These are phyloP conservation scores for Cyclanthera cordifolia DNA, from an alignment of 306 rosid genomes.

Conservation along the genomic window DNA sequence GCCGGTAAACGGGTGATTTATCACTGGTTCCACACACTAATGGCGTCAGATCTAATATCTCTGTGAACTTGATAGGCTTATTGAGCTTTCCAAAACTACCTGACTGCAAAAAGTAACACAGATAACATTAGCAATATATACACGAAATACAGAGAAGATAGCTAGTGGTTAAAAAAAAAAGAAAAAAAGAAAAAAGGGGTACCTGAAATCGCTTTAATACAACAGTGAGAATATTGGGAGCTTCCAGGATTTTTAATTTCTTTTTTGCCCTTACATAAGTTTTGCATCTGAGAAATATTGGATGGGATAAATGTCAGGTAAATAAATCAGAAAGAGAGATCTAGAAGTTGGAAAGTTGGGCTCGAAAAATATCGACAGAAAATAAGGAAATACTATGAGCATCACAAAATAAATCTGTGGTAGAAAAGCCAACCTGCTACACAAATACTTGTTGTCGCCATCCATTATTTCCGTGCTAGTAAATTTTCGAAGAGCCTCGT, in stretches of 20 bases:
- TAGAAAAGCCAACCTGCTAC: slow-evolving; percentile 53
- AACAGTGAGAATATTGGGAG: slow-evolving; percentile 88
- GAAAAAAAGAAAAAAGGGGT: slow-evolving; percentile 4
- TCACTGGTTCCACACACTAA: slow-evolving; percentile 86
- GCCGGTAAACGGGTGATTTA: slow-evolving; percentile 67
- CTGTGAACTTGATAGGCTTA: slow-evolving; percentile 74
- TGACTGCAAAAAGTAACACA: slow-evolving; percentile 37
- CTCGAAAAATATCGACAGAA: not conserved
- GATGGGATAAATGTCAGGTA: not conserved
- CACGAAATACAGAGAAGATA: slow-evolving; percentile 3
- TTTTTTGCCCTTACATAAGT: slow-evolving; percentile 93
- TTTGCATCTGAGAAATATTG: slow-evolving; percentile 58
- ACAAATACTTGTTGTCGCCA: slow-evolving; percentile 89
- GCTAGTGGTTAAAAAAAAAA: not conserved
- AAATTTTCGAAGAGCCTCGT: slow-evolving; percentile 67
- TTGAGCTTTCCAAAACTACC: slow-evolving; percentile 96
- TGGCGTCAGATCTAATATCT: slow-evolving; percentile 75
- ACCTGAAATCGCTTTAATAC: slow-evolving; percentile 98
- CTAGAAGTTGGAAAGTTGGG: not conserved
- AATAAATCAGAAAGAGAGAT: not conserved
- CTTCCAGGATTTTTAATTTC: slow-evolving; percentile 80
- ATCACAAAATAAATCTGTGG: slow-evolving; percentile 2
- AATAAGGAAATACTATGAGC: not conserved
- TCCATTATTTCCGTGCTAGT: slow-evolving; percentile 78
- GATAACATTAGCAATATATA: slow-evolving; percentile 8